Evolutionary conservation across 169 alveolate genomes (phyloP).

Genomic region (Perkinsus chesapeaki): DNA sequence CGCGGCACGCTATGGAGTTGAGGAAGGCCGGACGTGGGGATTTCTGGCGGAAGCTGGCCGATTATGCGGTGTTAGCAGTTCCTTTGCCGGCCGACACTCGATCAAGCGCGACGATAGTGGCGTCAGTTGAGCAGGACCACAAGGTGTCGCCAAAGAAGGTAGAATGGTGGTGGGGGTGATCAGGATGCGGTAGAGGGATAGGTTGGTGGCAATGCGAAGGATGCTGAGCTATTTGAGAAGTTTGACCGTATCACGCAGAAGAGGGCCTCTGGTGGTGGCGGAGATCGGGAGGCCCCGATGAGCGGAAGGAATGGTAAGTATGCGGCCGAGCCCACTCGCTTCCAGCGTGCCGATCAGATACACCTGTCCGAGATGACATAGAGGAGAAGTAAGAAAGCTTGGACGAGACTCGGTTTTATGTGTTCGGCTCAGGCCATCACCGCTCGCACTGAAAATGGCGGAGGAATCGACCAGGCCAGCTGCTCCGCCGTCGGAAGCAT

Average conservation of each 20-base stretch:
- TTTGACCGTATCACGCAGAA: neutral
- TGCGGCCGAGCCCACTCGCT: neutral
- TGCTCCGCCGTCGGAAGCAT: neutral
- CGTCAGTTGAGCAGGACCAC: neutral
- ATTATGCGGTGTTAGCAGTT: neutral
- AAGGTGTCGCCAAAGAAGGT: neutral
- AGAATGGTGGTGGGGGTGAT: neutral
- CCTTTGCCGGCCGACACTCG: neutral
- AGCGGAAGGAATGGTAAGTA: neutral
- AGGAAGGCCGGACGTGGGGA: neutral
- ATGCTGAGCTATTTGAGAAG: neutral
- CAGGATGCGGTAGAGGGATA: neutral
- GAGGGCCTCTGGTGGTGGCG: neutral
- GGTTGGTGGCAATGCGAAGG: neutral
- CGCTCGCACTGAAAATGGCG: neutral
- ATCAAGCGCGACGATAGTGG: neutral
- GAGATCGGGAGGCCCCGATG: neutral
- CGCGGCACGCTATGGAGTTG: neutral
- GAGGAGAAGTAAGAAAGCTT: neutral
- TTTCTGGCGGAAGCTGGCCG: neutral
- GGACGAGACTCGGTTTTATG: neutral
- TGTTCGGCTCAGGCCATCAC: neutral
- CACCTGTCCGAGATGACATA: neutral
- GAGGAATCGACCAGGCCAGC: neutral
- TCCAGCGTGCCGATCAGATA: no score